These are phyloP conservation scores for Aspergillus quadrilineatus DNA, from an alignment of 2,329 filamentous ascomycete species.

Conservation along the genomic window DNA sequence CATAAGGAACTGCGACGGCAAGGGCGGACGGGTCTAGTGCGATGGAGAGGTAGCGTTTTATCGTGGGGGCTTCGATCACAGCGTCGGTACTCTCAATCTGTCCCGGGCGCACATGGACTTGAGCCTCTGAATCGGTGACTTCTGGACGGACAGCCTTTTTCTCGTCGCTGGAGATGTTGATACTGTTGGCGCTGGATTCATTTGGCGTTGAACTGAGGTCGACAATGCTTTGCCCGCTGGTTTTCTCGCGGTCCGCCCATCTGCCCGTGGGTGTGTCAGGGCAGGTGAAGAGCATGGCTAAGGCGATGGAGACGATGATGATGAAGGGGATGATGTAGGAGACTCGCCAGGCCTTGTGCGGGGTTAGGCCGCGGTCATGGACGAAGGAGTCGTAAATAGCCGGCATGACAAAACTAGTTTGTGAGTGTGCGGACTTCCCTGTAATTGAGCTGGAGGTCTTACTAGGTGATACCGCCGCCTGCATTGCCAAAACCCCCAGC, in stretches of 20 bases:
- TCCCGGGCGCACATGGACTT: conserved; percentile 35
- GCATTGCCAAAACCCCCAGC: conserved; percentile 84
- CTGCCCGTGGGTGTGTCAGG: conserved; percentile 79
- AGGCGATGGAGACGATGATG: conserved; percentile 65
- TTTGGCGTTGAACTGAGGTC: conserved; percentile 27
- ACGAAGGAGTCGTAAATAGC: conserved; percentile 79
- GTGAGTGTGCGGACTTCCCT: background rate
- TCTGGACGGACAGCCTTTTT: conserved; percentile 32
- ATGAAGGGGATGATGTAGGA: conserved; percentile 82
- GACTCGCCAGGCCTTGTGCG: conserved; percentile 76
- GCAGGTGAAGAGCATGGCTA: conserved; percentile 73
- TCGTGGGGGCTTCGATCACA: conserved; percentile 61
- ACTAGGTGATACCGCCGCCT: conserved; percentile 84
- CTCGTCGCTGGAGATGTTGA: conserved; percentile 24
- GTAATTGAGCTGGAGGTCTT: conserved; percentile 9
- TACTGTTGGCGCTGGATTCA: conserved; percentile 21
- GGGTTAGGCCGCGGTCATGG: conserved; percentile 55
- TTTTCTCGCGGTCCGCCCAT: conserved; percentile 70
- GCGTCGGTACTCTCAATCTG: conserved; percentile 52
- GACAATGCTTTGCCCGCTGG: conserved; percentile 48
- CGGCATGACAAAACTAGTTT: conserved; percentile 73
- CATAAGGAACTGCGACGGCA: conserved; percentile 55
- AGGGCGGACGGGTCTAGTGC: conserved; percentile 60
- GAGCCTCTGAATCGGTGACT: conserved; percentile 33
- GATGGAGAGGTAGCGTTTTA: conserved; percentile 61